Base-by-base conservation (phyloP, 2,329 filamentous ascomycete species). In the Elsinoe fawcettii region DNA sequence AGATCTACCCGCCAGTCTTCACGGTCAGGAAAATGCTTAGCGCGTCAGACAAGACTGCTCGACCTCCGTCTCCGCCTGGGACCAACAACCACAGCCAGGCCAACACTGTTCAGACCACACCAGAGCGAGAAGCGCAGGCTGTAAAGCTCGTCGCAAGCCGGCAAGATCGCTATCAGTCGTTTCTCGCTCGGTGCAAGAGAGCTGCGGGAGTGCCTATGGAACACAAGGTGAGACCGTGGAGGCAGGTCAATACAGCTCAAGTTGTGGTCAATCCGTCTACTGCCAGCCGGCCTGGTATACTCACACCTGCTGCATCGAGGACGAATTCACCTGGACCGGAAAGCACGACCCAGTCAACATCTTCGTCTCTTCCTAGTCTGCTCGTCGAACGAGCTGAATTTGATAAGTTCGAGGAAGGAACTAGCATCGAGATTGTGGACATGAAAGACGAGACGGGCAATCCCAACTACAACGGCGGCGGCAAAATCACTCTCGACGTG, bases 1-100 rank as follows among this genome's bases (percentile, higher is more conserved):
- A 97, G 72, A 77, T 90, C 39, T 83, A 90, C 65, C 93, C 91
- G 3, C 90, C 89, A 0, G 78, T 96, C 43, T 88, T 96, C 69
- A 89, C 85, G 1, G 78, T 97, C 60, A 84, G 95, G 67, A 90
- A 92, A 63, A 76, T 97, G 1, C 85, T 84, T 69, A 77, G 77
- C 63, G 69, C 72, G 7, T 81, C 81, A 2, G 74, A 79, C 16
- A 73, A 77, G 7, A 43, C 22, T 25, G 53, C 62, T 20, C 55
- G 51, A n/a, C 58, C 61, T 8, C 49, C 57, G 12, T 59, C 57
- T 8, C 56, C 60, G 25, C 34, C 44, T 5, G 39, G 30, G 5
- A 49, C 59, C 20, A 41, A 59, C n/a, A 58, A 51, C 27, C 51
- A 47, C 23, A 58, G 44, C 22, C 59, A 46, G 46, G 44, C 34